Conservation (phyloP, 805 yeast species). For the Yarrowia porcina region DNA sequence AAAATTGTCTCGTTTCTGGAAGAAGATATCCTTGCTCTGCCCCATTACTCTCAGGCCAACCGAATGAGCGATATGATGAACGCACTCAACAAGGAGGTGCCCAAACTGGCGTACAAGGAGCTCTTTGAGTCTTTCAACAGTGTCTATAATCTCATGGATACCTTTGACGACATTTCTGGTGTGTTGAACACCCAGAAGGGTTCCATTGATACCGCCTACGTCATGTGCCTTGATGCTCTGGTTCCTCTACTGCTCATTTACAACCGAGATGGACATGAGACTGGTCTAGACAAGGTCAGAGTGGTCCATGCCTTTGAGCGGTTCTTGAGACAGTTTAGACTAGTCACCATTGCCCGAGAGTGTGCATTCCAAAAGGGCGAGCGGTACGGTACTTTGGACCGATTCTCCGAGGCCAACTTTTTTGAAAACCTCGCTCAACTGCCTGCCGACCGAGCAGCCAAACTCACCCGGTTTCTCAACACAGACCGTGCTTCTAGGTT, state of each 20-base stretch:
- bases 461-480: neutral
- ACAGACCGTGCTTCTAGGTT: neutral
- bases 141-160: neutral
- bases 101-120: slow-evolving; percentile 5
- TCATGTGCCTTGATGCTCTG: neutral
- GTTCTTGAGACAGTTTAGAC: neutral
- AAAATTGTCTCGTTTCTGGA: slow-evolving; percentile 7
- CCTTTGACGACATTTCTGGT: neutral
- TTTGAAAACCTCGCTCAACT: neutral
- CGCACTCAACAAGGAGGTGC: neutral
- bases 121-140: neutral
- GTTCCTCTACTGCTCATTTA: neutral
- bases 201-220: slow-evolving; percentile 8
- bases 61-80: slow-evolving; percentile 4
- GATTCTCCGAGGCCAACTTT: neutral
- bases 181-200: neutral
- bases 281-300: neutral
- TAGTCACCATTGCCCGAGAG: slow-evolving; percentile 14
- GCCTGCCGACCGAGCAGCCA: slow-evolving; percentile 3
- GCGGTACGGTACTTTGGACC: slow-evolving; percentile 3
- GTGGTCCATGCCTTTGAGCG: neutral
- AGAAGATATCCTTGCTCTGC: slow-evolving; percentile 7
- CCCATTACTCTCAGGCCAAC: slow-evolving; percentile 6
- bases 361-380: slow-evolving; percentile 22
- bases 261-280: slow-evolving; percentile 10